Conservation (phyloP, 768 basidiomycete species). For the Baorangia bicolor region DNA sequence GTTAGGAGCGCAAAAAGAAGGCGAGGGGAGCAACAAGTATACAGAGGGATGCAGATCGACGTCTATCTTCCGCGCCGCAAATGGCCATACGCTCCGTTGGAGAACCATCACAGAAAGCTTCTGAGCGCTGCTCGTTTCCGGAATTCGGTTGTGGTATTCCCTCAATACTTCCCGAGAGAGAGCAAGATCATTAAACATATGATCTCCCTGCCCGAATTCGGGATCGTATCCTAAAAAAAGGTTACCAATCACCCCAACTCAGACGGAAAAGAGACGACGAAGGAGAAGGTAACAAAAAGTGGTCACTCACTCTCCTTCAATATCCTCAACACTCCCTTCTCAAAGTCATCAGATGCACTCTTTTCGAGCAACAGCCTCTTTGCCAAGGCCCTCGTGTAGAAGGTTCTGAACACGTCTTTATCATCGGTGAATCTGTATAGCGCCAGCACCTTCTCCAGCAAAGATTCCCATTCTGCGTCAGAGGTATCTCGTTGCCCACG, state of each 20-base stretch:
- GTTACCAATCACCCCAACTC: constrained; percentile 15
- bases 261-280: neutral
- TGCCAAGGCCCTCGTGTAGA: constrained; percentile 87
- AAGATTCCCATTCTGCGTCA: constrained; percentile 59
- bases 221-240: constrained; percentile 78
- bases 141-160: constrained; percentile 56
- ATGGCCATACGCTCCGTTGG: constrained; percentile 90
- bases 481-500: constrained; percentile 73
- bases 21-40: constrained; percentile 17
- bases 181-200: constrained; percentile 92
- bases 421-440: constrained; percentile 88
- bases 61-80: constrained; percentile 49
- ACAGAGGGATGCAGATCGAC: constrained; percentile 57
- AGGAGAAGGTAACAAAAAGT: too few species aligned
- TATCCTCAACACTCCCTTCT: constrained; percentile 80
- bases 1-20: constrained; percentile 6
- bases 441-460: constrained; percentile 64
- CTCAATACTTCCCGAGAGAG: constrained; percentile 72
- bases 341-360: constrained; percentile 85
- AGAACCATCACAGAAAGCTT: constrained; percentile 77
- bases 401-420: constrained; percentile 91
- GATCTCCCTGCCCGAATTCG: constrained; percentile 90
- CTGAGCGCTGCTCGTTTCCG: constrained; percentile 37
- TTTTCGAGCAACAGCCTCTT: constrained; percentile 82
- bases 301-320: constrained; percentile 70